These are phyloP conservation scores for Anthracocystis panici-leucophaei DNA, from an alignment of 1,284 basidiomycete species.

Conservation along the genomic window DNA sequence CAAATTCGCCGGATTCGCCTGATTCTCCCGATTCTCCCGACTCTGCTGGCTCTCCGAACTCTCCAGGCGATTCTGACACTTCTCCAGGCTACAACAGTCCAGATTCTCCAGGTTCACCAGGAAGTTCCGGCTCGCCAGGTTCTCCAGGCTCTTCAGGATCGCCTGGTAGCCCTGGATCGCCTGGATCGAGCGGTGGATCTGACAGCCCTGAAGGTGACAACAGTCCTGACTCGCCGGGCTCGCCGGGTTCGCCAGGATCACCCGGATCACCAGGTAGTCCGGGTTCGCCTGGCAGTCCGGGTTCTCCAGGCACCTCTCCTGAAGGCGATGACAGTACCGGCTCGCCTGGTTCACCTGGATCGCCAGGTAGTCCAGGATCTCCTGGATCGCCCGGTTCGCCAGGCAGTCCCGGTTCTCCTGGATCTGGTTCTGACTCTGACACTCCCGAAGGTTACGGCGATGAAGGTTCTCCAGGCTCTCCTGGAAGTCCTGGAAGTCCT, in stretches of 20 bases:
- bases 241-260: too few species aligned
- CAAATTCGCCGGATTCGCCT: background rate
- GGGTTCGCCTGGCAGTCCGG: too few species aligned
- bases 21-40: background rate
- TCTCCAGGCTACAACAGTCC: background rate
- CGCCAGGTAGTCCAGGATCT: background rate
- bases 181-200: slow-evolving; percentile 9
- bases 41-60: background rate
- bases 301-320: too few species aligned
- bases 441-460: background rate
- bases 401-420: background rate
- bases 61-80: too few species aligned
- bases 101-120: background rate
- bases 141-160: background rate
- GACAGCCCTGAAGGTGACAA: slow-evolving; percentile 2
- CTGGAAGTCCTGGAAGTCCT: background rate
- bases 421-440: background rate
- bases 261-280: too few species aligned
- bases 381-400: background rate
- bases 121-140: background rate
- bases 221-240: too few species aligned
- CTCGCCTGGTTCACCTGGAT: too few species aligned
- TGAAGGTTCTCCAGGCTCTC: background rate
- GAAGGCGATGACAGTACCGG: too few species aligned
- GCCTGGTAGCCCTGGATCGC: background rate